Evolutionary conservation across 2,329 filamentous ascomycete genomes (phyloP).

Genomic region (Sporothrix protearum): DNA sequence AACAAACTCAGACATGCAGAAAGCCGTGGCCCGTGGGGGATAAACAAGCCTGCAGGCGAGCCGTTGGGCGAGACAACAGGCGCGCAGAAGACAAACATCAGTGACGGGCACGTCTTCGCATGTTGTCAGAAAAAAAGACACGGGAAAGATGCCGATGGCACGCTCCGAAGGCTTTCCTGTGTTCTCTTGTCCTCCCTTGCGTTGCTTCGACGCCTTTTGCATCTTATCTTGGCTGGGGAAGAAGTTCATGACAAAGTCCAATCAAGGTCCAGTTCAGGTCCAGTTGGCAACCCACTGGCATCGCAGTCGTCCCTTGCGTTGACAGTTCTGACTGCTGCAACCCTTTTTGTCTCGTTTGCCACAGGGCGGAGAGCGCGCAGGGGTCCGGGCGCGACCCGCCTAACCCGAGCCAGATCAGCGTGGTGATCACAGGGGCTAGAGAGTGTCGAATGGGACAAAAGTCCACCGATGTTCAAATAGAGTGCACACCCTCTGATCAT

Average conservation of each 20-base stretch:
- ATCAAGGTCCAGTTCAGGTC: too few relatives aligned
- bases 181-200: neutral
- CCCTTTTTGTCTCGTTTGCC: neutral
- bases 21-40: neutral
- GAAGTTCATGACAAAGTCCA: neutral
- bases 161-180: neutral
- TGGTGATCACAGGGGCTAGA: neutral
- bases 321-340: neutral
- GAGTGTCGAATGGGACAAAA: neutral
- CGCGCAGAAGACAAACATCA: neutral
- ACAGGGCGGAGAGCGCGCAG: neutral
- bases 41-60: neutral
- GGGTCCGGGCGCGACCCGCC: constrained; percentile 12
- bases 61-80: neutral
- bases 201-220: neutral
- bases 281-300: neutral
- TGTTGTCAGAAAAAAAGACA: neutral
- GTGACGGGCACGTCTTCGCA: neutral
- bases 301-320: neutral
- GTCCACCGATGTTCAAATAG: neutral
- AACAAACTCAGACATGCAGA: constrained; percentile 3
- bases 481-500: constrained; percentile 7
- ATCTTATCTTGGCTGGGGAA: neutral
- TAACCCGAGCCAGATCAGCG: constrained; percentile 19
- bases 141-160: neutral